Evolutionary conservation across 768 basidiomycete species (phyloP).

Genomic region (Mycena sanguinolenta): DNA sequence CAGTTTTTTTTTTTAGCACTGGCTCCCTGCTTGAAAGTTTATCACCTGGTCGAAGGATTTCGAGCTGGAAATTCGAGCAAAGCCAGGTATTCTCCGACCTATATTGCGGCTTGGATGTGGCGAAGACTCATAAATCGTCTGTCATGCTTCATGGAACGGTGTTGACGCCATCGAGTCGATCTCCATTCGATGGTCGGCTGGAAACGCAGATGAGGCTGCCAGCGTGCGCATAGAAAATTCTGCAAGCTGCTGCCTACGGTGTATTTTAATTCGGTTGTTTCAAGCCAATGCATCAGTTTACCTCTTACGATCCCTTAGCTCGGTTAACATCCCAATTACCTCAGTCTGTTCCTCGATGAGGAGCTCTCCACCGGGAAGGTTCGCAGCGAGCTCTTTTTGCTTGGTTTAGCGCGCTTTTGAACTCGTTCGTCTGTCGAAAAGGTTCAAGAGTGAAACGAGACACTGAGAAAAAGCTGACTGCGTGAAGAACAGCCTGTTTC

Average conservation of each 20-base stretch:
- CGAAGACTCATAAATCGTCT: background rate
- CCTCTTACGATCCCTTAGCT: slow-evolving; percentile 74
- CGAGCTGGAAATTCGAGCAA: background rate
- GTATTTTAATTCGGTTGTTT: background rate
- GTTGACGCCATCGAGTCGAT: slow-evolving; percentile 84
- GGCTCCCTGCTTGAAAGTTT: too few species aligned
- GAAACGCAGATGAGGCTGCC: slow-evolving; percentile 45
- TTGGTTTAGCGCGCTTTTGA: slow-evolving; percentile 68
- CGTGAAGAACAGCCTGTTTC: slow-evolving; percentile 76
- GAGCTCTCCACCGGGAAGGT: slow-evolving; percentile 81
- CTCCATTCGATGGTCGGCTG: slow-evolving; percentile 65
- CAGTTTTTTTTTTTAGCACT: too few species aligned
- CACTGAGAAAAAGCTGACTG: slow-evolving; percentile 52
- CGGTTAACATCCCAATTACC: slow-evolving; percentile 77
- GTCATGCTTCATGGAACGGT: slow-evolving; percentile 57
- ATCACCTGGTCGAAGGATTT: too few species aligned
- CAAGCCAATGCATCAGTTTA: slow-evolving; percentile 42
- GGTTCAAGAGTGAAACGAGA: background rate
- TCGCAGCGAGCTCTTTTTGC: slow-evolving; percentile 71
- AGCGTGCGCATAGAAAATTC: slow-evolving; percentile 63
- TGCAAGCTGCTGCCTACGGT: slow-evolving; percentile 65
- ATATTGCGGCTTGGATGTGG: background rate
- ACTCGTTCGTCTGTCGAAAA: slow-evolving; percentile 74
- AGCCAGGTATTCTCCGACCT: background rate
- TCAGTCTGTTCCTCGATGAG: slow-evolving; percentile 77